Percentiles rank a stretch among this genome's conserved stretches.
Evolutionary conservation across 192 early-diverging fungal species (phyloP).

Genomic region (Coemansia asiatica): DNA sequence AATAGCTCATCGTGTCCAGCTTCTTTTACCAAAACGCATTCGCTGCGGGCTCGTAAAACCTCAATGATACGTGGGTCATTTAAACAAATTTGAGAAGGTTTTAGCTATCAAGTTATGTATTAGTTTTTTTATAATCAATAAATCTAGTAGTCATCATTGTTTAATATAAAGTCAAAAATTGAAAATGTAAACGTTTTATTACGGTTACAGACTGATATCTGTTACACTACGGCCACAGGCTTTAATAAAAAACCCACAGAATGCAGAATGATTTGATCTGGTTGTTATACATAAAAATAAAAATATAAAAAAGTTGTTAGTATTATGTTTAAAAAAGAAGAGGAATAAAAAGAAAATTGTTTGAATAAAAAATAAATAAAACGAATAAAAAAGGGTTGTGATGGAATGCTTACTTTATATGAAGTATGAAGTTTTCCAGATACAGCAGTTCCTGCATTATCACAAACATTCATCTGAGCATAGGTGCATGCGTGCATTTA

Average conservation of each 20-base stretch:
- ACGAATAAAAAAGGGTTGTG: neutral
- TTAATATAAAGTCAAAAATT: neutral
- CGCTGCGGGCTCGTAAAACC: slow-evolving; percentile 20
- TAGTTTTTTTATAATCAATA: too few relatives aligned
- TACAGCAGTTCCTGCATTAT: neutral
- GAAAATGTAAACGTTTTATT: too few relatives aligned
- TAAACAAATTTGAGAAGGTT: slow-evolving; percentile 18
- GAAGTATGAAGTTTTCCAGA: neutral
- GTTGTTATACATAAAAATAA: too few relatives aligned
- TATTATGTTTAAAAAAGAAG: too few relatives aligned
- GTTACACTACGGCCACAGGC: too few relatives aligned
- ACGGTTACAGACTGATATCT: too few relatives aligned
- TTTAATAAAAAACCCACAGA: too few relatives aligned
- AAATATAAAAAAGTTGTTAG: too few relatives aligned
- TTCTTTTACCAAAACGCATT: neutral
- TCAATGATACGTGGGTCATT: slow-evolving; percentile 32
- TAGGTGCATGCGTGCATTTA: neutral
- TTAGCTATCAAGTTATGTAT: neutral
- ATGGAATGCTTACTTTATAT: neutral
- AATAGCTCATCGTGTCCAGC: neutral
- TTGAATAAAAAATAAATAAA: too few relatives aligned
- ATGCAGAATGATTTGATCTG: too few relatives aligned
- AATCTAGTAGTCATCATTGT: too few relatives aligned
- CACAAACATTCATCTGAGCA: neutral
- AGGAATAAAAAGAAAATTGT: too few relatives aligned